Conservation (phyloP, 176 grass and related monocot genomes). For the Zoysia pacifica region DNA sequence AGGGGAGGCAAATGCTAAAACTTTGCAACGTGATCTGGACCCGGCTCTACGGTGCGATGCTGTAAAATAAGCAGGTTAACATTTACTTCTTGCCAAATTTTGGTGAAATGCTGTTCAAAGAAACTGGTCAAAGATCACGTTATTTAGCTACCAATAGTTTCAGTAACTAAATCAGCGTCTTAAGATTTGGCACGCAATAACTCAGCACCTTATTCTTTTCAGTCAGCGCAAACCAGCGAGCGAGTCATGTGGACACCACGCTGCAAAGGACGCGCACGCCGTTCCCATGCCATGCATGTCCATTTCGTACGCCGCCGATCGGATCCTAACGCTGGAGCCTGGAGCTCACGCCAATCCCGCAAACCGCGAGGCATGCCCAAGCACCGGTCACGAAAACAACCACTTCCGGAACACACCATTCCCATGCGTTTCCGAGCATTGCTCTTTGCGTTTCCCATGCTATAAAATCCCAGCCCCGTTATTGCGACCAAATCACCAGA, state of each 20-base stretch:
- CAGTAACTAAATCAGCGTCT: background rate
- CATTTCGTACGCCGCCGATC: constrained; percentile 19
- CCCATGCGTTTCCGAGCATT: constrained; percentile 17
- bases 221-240: background rate
- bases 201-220: background rate
- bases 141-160: background rate
- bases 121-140: background rate
- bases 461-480: constrained; percentile 18
- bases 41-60: no score
- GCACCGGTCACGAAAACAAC: background rate
- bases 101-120: background rate
- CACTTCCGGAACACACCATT: constrained; percentile 30
- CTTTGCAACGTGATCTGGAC: no score
- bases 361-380: no score
- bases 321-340: constrained; percentile 25
- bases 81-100: background rate
- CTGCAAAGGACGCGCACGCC: constrained; percentile 20
- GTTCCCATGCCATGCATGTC: constrained; percentile 29
- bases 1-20: no score
- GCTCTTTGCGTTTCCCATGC: constrained; percentile 14
- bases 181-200: background rate
- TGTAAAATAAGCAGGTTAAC: background rate
- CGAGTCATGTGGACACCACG: constrained; percentile 7
- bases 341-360: background rate
- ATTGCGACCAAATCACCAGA: background rate